Evolutionary conservation across 345 rosid genomes (phyloP), one percentile per base, ranked within the genome.

Genomic region (Syzygium grande): DNA sequence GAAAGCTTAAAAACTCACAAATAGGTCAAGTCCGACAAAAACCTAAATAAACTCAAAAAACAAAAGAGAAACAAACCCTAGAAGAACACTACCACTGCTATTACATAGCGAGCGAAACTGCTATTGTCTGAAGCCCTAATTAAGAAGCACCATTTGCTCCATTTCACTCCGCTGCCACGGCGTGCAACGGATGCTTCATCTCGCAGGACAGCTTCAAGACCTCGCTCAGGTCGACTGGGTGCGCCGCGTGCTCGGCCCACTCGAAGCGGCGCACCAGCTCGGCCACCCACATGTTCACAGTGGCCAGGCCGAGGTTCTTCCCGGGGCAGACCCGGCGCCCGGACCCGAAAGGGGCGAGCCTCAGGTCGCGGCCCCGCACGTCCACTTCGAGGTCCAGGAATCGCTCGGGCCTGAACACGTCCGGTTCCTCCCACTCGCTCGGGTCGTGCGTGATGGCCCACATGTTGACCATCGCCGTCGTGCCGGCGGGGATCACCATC

Each of bases 381-480:
- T 96, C 98, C 89, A 94, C 93, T 49, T 94, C 94, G n/a, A 49
- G 89, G 1, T 38, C 91, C 59, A 92, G 2, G 89, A 96, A 95
- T 90, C 99, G 91, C 91, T 95, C 98, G 25, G 99, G 99, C 25
- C 84, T 87, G 73, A 94, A 97, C 87, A 87, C 88, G 2, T 86
- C 79, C 5, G 99, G 98, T 51, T 95, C 89, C 23, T 86, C 88
- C 99, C 99, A 97, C 54, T 95, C 92, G 9, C 23, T 46, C 0
- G 94, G 92, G 89, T 96, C 98, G 86, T 95, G 98, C 2, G 97
- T 91, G 59, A 97, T 97, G 79, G 99, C 99, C 99, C 99, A 97
- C 99, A 97, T 97, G 95, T 97, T 97, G 87, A 96, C 94, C 98
- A 97, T 96, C 2, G 99, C 99, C 3, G 97, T 96, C 9, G 99